Conservation (phyloP, 345 rosid genomes). For the Eutrema heterophyllum region DNA sequence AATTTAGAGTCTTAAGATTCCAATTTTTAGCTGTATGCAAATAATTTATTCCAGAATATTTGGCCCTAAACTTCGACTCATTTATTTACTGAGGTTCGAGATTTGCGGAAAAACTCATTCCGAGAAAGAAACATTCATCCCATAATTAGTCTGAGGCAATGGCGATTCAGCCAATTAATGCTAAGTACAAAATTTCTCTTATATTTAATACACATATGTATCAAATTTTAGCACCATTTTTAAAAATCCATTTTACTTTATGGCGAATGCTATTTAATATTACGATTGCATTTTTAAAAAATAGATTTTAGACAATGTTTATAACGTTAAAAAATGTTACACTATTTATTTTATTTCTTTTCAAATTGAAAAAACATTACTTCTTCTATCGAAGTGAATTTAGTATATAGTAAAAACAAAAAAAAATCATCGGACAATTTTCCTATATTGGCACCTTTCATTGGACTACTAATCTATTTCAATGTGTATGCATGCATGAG, state of each 20-base stretch:
- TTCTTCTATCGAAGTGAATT: constrained; percentile 1
- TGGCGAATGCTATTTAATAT: not conserved
- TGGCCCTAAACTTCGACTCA: not conserved
- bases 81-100: not conserved
- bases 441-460: constrained; percentile 18
- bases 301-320: not conserved
- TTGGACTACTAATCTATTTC: constrained; percentile 15
- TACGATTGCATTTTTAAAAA: not conserved
- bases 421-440: not conserved
- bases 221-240: not conserved
- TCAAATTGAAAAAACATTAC: not conserved
- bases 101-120: not conserved
- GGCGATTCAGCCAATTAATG: not conserved
- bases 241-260: not conserved
- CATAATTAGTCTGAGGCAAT: constrained; percentile 16
- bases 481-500: constrained; percentile 34
- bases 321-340: not conserved
- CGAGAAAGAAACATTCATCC: constrained; percentile 5
- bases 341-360: not conserved
- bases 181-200: not conserved
- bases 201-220: not conserved
- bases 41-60: not conserved
- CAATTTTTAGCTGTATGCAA: not conserved
- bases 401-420: not conserved
- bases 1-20: not conserved